phyloP scores from a whole-genome alignment of 495 filamentous ascomycete genomes.

The Penicillium crystallinum region DNA sequence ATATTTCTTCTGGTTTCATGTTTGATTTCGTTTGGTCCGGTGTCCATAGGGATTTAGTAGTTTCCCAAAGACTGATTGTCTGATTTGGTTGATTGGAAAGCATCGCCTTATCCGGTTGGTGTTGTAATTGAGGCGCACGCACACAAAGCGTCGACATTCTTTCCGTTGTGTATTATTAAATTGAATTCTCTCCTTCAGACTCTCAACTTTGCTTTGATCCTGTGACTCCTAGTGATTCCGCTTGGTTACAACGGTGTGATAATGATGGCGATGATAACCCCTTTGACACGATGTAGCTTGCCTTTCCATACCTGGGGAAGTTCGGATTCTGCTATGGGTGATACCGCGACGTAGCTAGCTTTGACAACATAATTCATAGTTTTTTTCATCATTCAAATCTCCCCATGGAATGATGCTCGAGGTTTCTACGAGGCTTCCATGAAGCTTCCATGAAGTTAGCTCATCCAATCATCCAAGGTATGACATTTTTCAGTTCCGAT shows the following conservation, averaged over 20 bases:
- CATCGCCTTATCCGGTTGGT: slow-evolving; percentile 2
- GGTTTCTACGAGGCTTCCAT: too few relatives aligned
- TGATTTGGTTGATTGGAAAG: background rate
- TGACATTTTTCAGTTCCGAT: too few relatives aligned
- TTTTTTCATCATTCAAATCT: too few relatives aligned
- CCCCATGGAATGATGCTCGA: too few relatives aligned
- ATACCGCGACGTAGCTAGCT: too few relatives aligned
- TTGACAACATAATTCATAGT: too few relatives aligned
- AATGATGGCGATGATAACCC: too few relatives aligned
- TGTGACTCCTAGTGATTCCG: background rate
- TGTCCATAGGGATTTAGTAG: background rate
- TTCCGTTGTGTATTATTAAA: slow-evolving; percentile 5
- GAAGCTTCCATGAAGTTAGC: too few relatives aligned
- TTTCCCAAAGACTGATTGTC: background rate
- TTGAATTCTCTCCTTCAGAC: slow-evolving; percentile 2
- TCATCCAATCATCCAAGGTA: too few relatives aligned
- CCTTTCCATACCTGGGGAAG: too few relatives aligned
- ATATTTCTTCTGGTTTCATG: slow-evolving; percentile 9
- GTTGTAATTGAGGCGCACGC: slow-evolving; percentile 1
- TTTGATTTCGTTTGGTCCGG: background rate
- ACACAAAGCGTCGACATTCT: background rate
- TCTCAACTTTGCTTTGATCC: background rate
- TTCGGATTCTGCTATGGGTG: too few relatives aligned
- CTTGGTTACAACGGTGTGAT: background rate
- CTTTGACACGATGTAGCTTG: too few relatives aligned